Evolutionary conservation across 2,329 filamentous ascomycete genomes (phyloP).

Genomic region (Fusarium burgessii): DNA sequence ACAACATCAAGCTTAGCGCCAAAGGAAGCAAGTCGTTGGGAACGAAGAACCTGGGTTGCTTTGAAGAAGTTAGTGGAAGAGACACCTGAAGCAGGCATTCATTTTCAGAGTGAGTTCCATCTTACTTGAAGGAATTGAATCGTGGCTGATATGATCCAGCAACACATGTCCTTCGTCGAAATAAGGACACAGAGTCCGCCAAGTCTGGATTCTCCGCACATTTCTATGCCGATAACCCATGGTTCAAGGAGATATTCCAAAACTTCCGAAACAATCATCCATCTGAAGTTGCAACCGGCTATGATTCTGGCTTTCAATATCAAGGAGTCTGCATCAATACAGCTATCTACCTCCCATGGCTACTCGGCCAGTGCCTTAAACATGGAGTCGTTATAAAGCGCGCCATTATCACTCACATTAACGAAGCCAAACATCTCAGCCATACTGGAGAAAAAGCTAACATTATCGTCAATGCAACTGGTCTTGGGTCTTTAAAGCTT

Average conservation of each 20-base stretch:
- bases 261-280: conserved; percentile 74
- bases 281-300: conserved; percentile 70
- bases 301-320: conserved; percentile 80
- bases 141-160: conserved; percentile 51
- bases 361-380: conserved; percentile 82
- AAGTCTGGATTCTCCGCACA: conserved; percentile 15
- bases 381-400: conserved; percentile 78
- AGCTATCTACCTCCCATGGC: conserved; percentile 86
- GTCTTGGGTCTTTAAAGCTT: conserved; percentile 78
- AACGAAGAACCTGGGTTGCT: conserved; percentile 73
- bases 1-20: conserved; percentile 49
- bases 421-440: conserved; percentile 68
- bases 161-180: conserved; percentile 64
- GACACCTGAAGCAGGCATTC: conserved; percentile 81
- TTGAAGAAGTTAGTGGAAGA: conserved; percentile 70
- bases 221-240: conserved; percentile 68
- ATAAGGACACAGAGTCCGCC: conserved; percentile 70
- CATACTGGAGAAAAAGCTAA: conserved; percentile 69
- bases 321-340: conserved; percentile 93
- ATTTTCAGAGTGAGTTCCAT: conserved; percentile 72
- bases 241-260: conserved; percentile 78
- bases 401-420: conserved; percentile 73
- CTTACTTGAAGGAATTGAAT: accelerated
- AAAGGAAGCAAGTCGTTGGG: conserved; percentile 63
- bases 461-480: conserved; percentile 87